phyloP scores from a whole-genome alignment of 2,329 filamentous ascomycete species.

The Aspergillus sp. region DNA sequence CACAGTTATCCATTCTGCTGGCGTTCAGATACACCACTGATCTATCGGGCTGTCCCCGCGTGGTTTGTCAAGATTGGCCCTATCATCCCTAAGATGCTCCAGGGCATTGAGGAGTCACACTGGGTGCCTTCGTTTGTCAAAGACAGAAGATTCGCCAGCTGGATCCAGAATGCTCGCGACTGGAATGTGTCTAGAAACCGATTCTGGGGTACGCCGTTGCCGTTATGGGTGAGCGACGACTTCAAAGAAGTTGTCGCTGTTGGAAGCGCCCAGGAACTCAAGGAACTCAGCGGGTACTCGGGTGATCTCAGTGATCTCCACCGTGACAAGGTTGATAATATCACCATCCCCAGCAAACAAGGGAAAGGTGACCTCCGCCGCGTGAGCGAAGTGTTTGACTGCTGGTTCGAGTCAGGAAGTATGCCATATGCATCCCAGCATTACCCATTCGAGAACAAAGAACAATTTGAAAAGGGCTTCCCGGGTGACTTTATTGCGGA shows the following conservation, averaged over 20 bases:
- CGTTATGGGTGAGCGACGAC: slow-evolving; percentile 86
- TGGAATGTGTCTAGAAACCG: slow-evolving; percentile 93
- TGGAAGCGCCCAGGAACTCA: slow-evolving; percentile 75
- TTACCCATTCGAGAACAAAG: slow-evolving; percentile 84
- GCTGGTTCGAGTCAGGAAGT: slow-evolving; percentile 92
- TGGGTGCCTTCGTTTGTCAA: slow-evolving; percentile 91
- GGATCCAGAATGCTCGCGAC: slow-evolving; percentile 83
- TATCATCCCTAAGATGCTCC: slow-evolving; percentile 78
- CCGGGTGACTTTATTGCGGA: slow-evolving; percentile 93
- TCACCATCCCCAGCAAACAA: slow-evolving; percentile 83
- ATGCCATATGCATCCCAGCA: slow-evolving; percentile 91
- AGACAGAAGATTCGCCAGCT: slow-evolving; percentile 80
- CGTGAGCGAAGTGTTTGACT: slow-evolving; percentile 86
- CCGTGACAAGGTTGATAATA: slow-evolving; percentile 84
- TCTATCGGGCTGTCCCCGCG: slow-evolving; percentile 82
- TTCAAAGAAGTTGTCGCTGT: slow-evolving; percentile 77
- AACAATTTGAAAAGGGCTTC: slow-evolving; percentile 69
- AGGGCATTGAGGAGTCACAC: slow-evolving; percentile 78
- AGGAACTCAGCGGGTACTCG: slow-evolving; percentile 73
- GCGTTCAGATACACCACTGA: slow-evolving; percentile 88
- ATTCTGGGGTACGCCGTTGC: slow-evolving; percentile 92
- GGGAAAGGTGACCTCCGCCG: slow-evolving; percentile 76
- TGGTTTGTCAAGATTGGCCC: slow-evolving; percentile 89
- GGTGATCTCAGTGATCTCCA: slow-evolving; percentile 80
- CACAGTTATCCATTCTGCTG: slow-evolving; percentile 94